Conservation (phyloP, 208 protist species). For the Wallacemonas collosoma region DNA sequence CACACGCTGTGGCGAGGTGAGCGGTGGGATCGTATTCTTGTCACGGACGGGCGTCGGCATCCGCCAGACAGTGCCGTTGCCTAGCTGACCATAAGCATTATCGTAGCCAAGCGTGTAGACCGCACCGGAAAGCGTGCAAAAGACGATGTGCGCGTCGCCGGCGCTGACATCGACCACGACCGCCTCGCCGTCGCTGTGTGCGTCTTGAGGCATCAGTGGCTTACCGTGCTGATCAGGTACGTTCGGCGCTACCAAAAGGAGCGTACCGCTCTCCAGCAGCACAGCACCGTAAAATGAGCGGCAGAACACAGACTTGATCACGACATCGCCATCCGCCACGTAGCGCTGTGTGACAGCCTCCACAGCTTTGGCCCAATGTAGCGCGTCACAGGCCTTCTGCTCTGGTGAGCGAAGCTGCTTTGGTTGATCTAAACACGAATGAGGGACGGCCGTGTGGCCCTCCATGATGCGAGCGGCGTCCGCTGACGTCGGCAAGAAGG, state of each 20-base stretch:
- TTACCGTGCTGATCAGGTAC: slow-evolving; percentile 28
- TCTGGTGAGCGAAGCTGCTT: not conserved
- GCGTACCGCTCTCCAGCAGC: slow-evolving; percentile 38
- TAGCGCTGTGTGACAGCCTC: slow-evolving; percentile 6
- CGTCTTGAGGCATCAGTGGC: not conserved
- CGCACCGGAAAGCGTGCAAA: slow-evolving; percentile 68
- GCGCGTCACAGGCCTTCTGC: not conserved
- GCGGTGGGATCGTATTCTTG: slow-evolving; percentile 1
- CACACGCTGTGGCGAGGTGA: slow-evolving; percentile 23
- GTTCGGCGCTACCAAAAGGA: slow-evolving; percentile 44
- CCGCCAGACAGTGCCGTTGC: slow-evolving; percentile 76
- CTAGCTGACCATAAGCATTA: slow-evolving; percentile 84
- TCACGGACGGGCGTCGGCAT: slow-evolving; percentile 1
- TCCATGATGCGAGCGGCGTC: not conserved
- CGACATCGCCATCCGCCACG: slow-evolving; percentile 22
- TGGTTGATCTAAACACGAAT: not conserved
- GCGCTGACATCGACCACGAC: slow-evolving; percentile 72
- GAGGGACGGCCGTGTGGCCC: not conserved
- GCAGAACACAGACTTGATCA: slow-evolving; percentile 53
- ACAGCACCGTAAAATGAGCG: slow-evolving; percentile 42
- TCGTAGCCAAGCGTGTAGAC: slow-evolving; percentile 79
- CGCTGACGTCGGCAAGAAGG: slow-evolving; percentile 2
- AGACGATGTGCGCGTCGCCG: slow-evolving; percentile 77
- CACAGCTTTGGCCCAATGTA: slow-evolving; percentile 19
- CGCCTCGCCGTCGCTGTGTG: slow-evolving; percentile 33